A percentile compares a stretch with the other conserved stretches of the same genome.
phyloP scores from a whole-genome alignment of 139 green algal species.

The Prasinococcaceae sp. region DNA sequence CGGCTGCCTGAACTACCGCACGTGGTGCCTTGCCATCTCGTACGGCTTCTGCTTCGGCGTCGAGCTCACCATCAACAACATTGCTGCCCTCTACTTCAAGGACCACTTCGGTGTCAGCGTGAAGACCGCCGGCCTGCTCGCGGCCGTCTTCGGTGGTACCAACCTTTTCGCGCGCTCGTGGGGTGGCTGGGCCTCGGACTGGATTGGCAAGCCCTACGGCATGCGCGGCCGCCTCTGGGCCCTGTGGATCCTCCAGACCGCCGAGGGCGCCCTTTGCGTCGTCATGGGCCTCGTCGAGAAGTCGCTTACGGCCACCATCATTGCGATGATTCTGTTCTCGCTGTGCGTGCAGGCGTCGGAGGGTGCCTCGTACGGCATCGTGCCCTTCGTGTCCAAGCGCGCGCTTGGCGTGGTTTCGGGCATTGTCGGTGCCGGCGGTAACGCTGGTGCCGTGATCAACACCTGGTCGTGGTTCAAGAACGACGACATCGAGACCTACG shows the following conservation, averaged over 20 bases:
- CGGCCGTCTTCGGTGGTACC: slow-evolving; percentile 58
- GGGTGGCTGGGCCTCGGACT: slow-evolving; percentile 46
- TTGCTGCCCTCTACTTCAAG: slow-evolving; percentile 46
- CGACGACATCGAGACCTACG: slow-evolving; percentile 29
- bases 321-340: slow-evolving; percentile 68
- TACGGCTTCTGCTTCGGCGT: slow-evolving; percentile 59
- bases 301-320: slow-evolving; percentile 51
- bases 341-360: slow-evolving; percentile 44
- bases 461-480: slow-evolving; percentile 76
- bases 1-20: slow-evolving; percentile 44
- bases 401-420: slow-evolving; percentile 70
- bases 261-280: slow-evolving; percentile 60
- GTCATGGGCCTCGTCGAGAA: slow-evolving; percentile 45
- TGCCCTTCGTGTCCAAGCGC: slow-evolving; percentile 72
- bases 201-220: slow-evolving; percentile 25
- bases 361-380: slow-evolving; percentile 58
- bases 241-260: slow-evolving; percentile 39
- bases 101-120: slow-evolving; percentile 48
- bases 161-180: slow-evolving; percentile 78
- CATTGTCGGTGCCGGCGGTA: slow-evolving; percentile 78
- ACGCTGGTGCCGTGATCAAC: slow-evolving; percentile 66
- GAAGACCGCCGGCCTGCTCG: slow-evolving; percentile 17
- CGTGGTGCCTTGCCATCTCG: slow-evolving; percentile 40
- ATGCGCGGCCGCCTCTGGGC: slow-evolving; percentile 60
- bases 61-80: slow-evolving; percentile 72